Base-by-base conservation (phyloP, 495 filamentous ascomycete species). In the Hypoxylon subgilvum region DNA sequence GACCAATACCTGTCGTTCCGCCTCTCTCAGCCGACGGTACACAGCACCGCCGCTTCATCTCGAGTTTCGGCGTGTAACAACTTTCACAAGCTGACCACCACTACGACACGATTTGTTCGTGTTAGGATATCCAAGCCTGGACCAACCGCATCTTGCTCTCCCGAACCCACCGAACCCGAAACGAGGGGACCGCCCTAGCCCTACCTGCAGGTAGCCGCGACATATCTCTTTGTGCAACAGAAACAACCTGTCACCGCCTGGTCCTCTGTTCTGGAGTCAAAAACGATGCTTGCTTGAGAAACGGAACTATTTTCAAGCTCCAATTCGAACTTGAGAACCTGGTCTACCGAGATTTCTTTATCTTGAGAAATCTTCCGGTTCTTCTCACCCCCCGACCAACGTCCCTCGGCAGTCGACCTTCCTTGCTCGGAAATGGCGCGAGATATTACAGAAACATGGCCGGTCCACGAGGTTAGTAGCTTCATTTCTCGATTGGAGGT, bases 381-480 rank as follows among this genome's bases (percentile, higher is more conserved):
- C 14, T 19, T 4, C 31, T 32, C 22, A 25, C 41, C n/a, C 18
- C 16, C 31, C 28, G 8, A 14, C 21, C 40, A 43, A 35, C 17
- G 22, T 22, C 23, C 31, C 13, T 43, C 10, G 6, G 39, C 47
- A 16, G 12, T 48, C 9, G 13, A 46, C 21, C 32, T 30, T n/a
- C 21, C 25, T 25, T 14, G 10, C 52, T 59, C n/a, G 4, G 75
- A 60, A 27, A 81, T 81, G 79, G 64, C 69, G 25, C 64, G 53
- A 32, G 72, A 77, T 45, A 74, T 72, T 27, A 66, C 67, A 8
- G 52, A 52, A 25, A 35, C 65, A 71, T 91, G 88, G 88, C 81
- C 81, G 1, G 72, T 78, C 27, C 78, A 78, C 65, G 87, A 91
- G 76, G 89, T 91, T 77, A 68, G 84, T 72, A 9, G 19, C 7